Evolutionary conservation across 768 basidiomycete species (phyloP), one percentile per base, ranked within the genome.

Genomic region (Daedalea quercina): DNA sequence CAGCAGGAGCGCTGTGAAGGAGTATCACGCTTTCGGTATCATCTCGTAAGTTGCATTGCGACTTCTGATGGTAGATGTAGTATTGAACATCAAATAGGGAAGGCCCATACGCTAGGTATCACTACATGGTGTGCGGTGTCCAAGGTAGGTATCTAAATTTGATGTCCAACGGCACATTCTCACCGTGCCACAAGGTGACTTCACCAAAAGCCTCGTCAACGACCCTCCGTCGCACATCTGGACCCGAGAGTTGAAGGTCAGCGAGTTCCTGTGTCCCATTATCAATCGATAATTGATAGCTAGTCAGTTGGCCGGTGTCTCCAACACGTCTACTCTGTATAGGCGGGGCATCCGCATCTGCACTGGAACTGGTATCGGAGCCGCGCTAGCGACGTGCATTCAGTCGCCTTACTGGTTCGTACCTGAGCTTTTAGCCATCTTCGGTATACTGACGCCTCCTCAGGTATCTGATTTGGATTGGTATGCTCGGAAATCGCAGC

Each of bases 21-120:
- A 75, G 55, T 76, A 76, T 57, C 74, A 76, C 50, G 71, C 74
- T 9, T 75, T 76, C 54, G 74, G 73, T 25, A 70, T 69, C 51
- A 66, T 75, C 45, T 67, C 66, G 69, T 68, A 53, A 54, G 64
- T 62, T 20, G 28, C 25, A 28, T 28, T 1, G 8, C 23, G 8
- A 20, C 6, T 37, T 4, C 20, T 37, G 34, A 23, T 25, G 9
- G n/a, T 9, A 24, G 24, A 9, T 47, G 28, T n/a, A n/a, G n/a
- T n/a, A n/a, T 49, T 57, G 42, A 53, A 47, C 25, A 3, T 28
- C 44, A 48, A 31, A 37, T 48, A 73, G 73, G 46, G 73, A 73
- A 60, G 73, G 73, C 12, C 66, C 63, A 2, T 64, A 73, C 33
- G 63, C 73, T 9, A 66, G 71, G 53, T 70, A 72, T 53, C 73